phyloP scores from a whole-genome alignment of 2,329 filamentous ascomycete species.

The Kalmusia sp. region DNA sequence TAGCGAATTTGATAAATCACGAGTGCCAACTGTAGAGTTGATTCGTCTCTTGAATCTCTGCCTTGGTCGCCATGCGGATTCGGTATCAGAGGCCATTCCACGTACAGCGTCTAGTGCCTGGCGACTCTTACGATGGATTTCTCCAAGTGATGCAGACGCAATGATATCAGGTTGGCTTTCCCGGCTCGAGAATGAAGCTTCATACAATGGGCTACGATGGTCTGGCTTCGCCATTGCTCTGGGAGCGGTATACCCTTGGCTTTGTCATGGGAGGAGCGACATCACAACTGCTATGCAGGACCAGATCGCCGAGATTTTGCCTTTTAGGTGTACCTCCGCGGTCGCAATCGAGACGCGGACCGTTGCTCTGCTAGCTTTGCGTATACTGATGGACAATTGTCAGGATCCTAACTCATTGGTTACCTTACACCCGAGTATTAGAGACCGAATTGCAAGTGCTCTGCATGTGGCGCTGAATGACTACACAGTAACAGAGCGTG shows the following conservation, averaged over 20 bases:
- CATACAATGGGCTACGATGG: constrained; percentile 49
- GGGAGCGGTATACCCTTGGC: constrained; percentile 44
- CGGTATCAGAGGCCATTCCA: constrained; percentile 40
- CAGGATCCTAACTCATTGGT: neutral
- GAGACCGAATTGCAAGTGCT: constrained; percentile 35
- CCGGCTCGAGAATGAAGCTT: constrained; percentile 42
- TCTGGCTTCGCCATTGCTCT: constrained; percentile 54
- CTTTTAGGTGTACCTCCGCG: constrained; percentile 42
- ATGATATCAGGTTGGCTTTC: constrained; percentile 39
- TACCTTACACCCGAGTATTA: constrained; percentile 13
- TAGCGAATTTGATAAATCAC: constrained; percentile 6
- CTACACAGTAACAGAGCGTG: constrained; percentile 87
- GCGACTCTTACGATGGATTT: constrained; percentile 20
- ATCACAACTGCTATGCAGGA: constrained; percentile 18
- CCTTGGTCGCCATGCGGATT: constrained; percentile 43
- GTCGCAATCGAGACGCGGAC: constrained; percentile 55
- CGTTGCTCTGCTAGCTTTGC: constrained; percentile 49
- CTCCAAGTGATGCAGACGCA: constrained; percentile 15
- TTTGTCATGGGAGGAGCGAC: neutral
- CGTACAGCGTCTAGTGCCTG: constrained; percentile 28
- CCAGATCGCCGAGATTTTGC: constrained; percentile 44
- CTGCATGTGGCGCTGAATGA: constrained; percentile 71
- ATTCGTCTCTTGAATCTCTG: constrained; percentile 39
- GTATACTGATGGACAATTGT: constrained; percentile 38
- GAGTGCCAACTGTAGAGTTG: constrained; percentile 24